Percentiles rank a stretch among this genome's conserved stretches.
phyloP scores from a whole-genome alignment of 345 rosid genomes.

The Euphorbia peplus region DNA sequence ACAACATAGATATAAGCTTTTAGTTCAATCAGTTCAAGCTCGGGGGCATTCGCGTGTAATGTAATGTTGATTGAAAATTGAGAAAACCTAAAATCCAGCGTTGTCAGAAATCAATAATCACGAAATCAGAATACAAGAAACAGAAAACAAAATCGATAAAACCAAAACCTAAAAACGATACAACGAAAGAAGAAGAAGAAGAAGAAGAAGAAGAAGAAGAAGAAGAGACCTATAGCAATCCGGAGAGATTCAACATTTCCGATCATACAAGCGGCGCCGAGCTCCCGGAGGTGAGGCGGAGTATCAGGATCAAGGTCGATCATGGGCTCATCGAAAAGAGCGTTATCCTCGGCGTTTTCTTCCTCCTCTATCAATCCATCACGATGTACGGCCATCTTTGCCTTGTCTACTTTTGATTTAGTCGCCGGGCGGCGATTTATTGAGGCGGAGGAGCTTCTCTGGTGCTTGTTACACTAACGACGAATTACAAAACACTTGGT shows the following conservation, averaged over 20 bases:
- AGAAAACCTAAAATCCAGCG: background rate
- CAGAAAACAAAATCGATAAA: background rate
- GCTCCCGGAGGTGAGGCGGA: constrained; percentile 69
- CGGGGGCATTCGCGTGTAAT: no score
- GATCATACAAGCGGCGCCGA: constrained; percentile 58
- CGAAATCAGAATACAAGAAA: background rate
- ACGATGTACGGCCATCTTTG: constrained; percentile 74
- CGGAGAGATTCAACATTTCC: constrained; percentile 74
- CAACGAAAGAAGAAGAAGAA: background rate
- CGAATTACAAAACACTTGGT: background rate
- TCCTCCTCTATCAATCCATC: constrained; percentile 68
- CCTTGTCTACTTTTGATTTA: background rate
- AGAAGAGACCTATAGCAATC: constrained; percentile 53
- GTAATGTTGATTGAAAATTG: no score
- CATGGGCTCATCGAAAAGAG: constrained; percentile 53
- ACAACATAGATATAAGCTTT: no score
- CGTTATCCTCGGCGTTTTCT: constrained; percentile 57
- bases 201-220: background rate
- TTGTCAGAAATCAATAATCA: background rate
- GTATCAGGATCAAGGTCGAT: constrained; percentile 47
- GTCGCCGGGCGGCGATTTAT: background rate
- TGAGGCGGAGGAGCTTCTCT: background rate
- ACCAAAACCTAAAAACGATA: background rate
- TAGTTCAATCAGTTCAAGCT: no score
- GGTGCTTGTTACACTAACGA: background rate